Evolutionary conservation across 192 early-diverging fungal species (phyloP), one percentile per base, ranked within the genome.

Genomic region (Linderina pennispora): DNA sequence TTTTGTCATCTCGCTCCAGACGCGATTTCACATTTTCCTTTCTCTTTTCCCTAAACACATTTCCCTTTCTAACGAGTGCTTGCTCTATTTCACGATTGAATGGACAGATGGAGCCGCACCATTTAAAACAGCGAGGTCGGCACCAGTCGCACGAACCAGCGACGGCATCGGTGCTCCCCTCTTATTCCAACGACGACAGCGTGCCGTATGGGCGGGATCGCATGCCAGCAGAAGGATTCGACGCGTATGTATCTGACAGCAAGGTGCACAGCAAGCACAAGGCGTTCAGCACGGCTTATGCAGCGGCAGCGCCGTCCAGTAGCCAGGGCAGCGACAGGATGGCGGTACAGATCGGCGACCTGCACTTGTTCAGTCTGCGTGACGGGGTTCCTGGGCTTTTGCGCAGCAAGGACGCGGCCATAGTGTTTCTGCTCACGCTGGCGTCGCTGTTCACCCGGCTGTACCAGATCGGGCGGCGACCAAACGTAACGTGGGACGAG

Each of bases 401-500:
- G 46, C 58, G 59, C 43, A 74, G 84, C 52, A 61, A 74, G 5
- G 64, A 76, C 21, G 19, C 76, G 8, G 36, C 80, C 3, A 72
- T 79, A 31, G 65, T 76, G 2, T 25, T 59, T 15, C 23, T 73
- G 10, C 65, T 88, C 45, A 86, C 83, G 5, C 16, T 84, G n/a
- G 36, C 78, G 2, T 72, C 86, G 8, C 74, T 85, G 55, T 77
- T 75, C 55, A 84, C 86, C 16, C 77, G 83, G 21, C 79, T 84
- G 54, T 75, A 75, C 44, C 46, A 73, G 36, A 84, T 88, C 33
- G 79, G 76, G 16, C 44, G 66, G 16, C 75, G 81, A 11, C 49
- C 77, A 23, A 66, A 69, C 47, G 82, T 83, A 9, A 73, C 79
- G 3, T 88, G 86, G 86, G 86, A 88, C 53, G 86, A 88, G 74